Base-by-base conservation (phyloP, 768 basidiomycete species). In the Leccinum incarnatum region DNA sequence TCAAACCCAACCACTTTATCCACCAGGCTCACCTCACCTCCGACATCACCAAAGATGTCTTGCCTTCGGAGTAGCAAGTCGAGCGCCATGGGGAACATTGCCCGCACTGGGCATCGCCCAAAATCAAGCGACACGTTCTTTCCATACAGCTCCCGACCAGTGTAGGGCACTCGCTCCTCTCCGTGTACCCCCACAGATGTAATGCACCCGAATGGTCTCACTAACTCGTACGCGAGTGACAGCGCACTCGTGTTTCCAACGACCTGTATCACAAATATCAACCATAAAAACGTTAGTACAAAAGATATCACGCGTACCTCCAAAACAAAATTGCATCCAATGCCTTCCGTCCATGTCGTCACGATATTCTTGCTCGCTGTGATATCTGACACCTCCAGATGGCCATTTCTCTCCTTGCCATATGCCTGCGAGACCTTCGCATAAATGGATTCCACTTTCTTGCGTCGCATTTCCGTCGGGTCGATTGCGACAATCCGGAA, bases 71-170 rank as follows among this genome's bases (percentile, higher is more conserved):
- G 76, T 30, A 93, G 73, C 29, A 93, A 70, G 63, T 85, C 85
- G 42, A 89, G 79, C 2, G 89, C 91, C 57, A 81, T 71, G 10
- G 87, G 86, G 64, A 92, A 85, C 81, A 91, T 84, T 1, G 89
- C 84, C 14, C 87, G 83, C 5, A 89, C 89, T 15, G 89, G 91
- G 63, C 90, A 92, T 9, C 90, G 83, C 9, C 91, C 91, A 68
- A 92, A 93, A 65, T 90, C 86, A 25, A 91, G 76, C 1, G 87
- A 88, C 7, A 91, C 80, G 69, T 92, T 93, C 74, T 90, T 89
- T 77, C 86, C 77, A 72, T 92, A 93, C 56, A 86, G 67, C 46
- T 86, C 76, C 6, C 68, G 66, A 21, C 81, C 79, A 11, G 79
- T 83, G 63, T 86, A 83, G 2, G 87, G 86, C 40, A 89, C 62